Percentiles rank a stretch among this genome's conserved stretches.
Conservation (phyloP, 148 eudicot genomes). For the Rheum nobile region DNA sequence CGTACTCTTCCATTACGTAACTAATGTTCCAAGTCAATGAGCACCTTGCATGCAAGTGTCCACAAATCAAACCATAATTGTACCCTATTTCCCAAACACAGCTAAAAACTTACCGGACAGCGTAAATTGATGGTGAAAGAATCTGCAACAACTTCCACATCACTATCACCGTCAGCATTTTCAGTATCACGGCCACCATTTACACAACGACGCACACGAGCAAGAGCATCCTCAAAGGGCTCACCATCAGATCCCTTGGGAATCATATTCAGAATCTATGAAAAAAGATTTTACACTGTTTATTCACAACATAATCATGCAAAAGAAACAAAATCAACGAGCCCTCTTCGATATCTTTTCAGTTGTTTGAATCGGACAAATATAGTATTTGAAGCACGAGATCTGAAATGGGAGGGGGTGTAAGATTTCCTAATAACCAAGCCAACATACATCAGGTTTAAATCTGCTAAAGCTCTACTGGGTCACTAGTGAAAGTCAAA, state of each 20-base stretch:
- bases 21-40: background rate
- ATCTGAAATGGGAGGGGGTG: background rate
- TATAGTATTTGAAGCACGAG: background rate
- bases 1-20: background rate
- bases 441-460: background rate
- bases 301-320: background rate
- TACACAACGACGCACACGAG: slow-evolving; percentile 62
- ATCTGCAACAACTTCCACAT: slow-evolving; percentile 68
- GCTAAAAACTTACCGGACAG: slow-evolving; percentile 48
- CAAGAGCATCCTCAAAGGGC: slow-evolving; percentile 52
- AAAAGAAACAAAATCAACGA: background rate
- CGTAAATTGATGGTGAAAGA: slow-evolving; percentile 58
- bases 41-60: background rate
- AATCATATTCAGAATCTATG: slow-evolving; percentile 44
- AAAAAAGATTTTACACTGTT: background rate
- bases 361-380: background rate
- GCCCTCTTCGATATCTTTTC: background rate
- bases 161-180: slow-evolving; percentile 70
- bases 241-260: slow-evolving; percentile 58
- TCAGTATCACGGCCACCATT: slow-evolving; percentile 53
- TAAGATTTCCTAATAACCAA: background rate
- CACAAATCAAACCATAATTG: background rate
- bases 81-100: background rate
- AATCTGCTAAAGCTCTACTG: background rate
- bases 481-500: background rate